These are phyloP conservation scores for Cladosporium austrohemisphaericum DNA, from an alignment of 2,329 filamentous ascomycete genomes.

Conservation along the genomic window DNA sequence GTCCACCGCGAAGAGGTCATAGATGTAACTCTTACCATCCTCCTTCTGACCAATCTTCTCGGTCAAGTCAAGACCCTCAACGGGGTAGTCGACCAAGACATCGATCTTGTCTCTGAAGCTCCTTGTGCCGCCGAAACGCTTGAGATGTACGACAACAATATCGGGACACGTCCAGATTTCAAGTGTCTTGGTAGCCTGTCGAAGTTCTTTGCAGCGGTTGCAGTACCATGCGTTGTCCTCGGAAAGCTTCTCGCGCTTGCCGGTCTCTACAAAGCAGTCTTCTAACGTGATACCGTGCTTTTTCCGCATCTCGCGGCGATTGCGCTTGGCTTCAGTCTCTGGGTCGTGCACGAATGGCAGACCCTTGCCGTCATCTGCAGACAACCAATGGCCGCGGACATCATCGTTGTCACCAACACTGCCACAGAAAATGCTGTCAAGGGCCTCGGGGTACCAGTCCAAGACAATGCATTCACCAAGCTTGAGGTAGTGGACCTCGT, in stretches of 20 bases:
- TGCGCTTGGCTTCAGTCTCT: constrained; percentile 61
- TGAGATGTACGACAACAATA: constrained; percentile 90
- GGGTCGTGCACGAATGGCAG: constrained; percentile 52
- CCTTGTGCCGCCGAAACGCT: constrained; percentile 85
- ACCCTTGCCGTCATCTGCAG: constrained; percentile 54
- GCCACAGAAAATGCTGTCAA: constrained; percentile 64
- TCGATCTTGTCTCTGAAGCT: constrained; percentile 88
- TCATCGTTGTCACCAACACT: constrained; percentile 42
- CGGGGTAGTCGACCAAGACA: constrained; percentile 83
- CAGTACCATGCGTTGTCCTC: constrained; percentile 98
- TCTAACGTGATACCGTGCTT: constrained; percentile 78
- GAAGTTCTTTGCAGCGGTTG: constrained; percentile 88
- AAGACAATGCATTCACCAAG: constrained; percentile 81
- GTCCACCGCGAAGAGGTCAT: constrained; percentile 93
- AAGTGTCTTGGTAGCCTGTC: constrained; percentile 90
- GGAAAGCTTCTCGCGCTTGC: constrained; percentile 87
- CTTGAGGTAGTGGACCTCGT: constrained; percentile 52
- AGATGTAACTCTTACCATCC: constrained; percentile 75
- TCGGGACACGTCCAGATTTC: constrained; percentile 96
- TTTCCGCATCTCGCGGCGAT: constrained; percentile 60
- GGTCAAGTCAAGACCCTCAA: constrained; percentile 79
- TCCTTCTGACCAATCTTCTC: constrained; percentile 75
- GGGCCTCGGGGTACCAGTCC: constrained; percentile 73
- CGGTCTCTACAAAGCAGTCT: constrained; percentile 91
- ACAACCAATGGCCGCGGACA: constrained; percentile 53